Conservation (phyloP, 805 yeast species). For the Isabelozyma rhagii region DNA sequence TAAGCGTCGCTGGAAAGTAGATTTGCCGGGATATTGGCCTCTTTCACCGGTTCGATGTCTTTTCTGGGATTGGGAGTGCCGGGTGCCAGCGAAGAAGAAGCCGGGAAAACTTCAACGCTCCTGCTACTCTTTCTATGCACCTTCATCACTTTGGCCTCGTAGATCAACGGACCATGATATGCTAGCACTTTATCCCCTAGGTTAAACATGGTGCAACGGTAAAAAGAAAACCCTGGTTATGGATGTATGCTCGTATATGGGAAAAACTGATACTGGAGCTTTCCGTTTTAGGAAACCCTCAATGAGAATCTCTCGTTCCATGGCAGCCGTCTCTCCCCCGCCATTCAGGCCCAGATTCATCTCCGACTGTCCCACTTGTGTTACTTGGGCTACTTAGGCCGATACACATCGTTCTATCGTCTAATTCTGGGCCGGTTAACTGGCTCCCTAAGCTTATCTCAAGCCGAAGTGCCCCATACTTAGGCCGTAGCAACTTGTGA, state of each 20-base stretch:
- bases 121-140: conserved; percentile 54
- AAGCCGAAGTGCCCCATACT: background rate
- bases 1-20: conserved; percentile 39
- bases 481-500: background rate
- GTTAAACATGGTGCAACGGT: conserved; percentile 6
- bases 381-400: no score
- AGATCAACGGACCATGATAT: conserved; percentile 85
- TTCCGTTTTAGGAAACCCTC: background rate
- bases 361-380: no score
- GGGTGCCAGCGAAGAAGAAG: conserved; percentile 27
- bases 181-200: conserved; percentile 50
- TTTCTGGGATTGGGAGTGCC: conserved; percentile 34
- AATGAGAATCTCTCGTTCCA: background rate
- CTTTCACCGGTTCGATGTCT: conserved; percentile 9
- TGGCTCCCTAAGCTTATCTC: no score
- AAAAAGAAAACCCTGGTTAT: background rate
- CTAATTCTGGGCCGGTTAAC: background rate
- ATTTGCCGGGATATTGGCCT: conserved; percentile 22
- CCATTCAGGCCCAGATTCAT: no score
- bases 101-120: conserved; percentile 19
- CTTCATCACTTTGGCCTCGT: conserved; percentile 79
- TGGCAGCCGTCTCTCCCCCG: background rate
- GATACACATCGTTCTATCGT: background rate
- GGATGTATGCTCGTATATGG: background rate
- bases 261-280: background rate